Evolutionary conservation across 2,329 filamentous ascomycete species (phyloP).

Genomic region (Colletotrichum spaethianum): DNA sequence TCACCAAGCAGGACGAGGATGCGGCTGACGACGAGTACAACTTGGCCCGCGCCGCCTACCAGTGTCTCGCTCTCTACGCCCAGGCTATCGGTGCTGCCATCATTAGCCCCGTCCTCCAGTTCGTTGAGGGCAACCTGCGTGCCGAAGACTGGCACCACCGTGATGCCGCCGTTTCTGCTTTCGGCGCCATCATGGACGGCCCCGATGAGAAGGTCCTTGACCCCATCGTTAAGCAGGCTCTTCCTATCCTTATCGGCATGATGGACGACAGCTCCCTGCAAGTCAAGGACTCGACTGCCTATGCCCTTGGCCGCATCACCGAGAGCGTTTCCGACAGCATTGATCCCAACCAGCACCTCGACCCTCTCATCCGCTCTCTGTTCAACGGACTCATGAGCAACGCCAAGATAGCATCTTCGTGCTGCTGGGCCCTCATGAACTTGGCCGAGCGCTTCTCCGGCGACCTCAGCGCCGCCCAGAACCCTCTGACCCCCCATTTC

Average conservation of each 20-base stretch:
- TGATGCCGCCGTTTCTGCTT: slow-evolving; percentile 96
- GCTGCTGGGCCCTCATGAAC: slow-evolving; percentile 99
- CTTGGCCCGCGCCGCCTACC: slow-evolving; percentile 92
- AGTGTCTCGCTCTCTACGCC: slow-evolving; percentile 95
- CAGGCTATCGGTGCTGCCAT: slow-evolving; percentile 90
- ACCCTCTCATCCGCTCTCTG: slow-evolving; percentile 86
- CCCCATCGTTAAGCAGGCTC: slow-evolving; percentile 94
- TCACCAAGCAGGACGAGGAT: slow-evolving; percentile 98
- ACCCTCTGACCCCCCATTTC: slow-evolving; percentile 92
- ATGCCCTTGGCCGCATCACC: slow-evolving; percentile 94
- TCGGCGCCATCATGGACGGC: slow-evolving; percentile 98
- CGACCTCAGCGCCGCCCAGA: slow-evolving; percentile 81
- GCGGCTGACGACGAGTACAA: slow-evolving; percentile 98
- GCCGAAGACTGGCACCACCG: slow-evolving; percentile 94
- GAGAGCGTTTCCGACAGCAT: slow-evolving; percentile 94
- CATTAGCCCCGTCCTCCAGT: slow-evolving; percentile 87
- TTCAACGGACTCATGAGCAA: slow-evolving; percentile 92
- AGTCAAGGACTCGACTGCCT: slow-evolving; percentile 96
- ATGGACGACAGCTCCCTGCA: slow-evolving; percentile 93
- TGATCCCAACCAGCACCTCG: slow-evolving; percentile 86
- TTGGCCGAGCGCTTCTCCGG: slow-evolving; percentile 95
- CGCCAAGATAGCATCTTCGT: slow-evolving; percentile 97
- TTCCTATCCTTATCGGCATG: slow-evolving; percentile 89
- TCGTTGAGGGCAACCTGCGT: slow-evolving; percentile 92
- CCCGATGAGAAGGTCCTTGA: slow-evolving; percentile 93